These are phyloP conservation scores for Balansia obtecta DNA, from an alignment of 2,329 filamentous ascomycete species.

Conservation along the genomic window DNA sequence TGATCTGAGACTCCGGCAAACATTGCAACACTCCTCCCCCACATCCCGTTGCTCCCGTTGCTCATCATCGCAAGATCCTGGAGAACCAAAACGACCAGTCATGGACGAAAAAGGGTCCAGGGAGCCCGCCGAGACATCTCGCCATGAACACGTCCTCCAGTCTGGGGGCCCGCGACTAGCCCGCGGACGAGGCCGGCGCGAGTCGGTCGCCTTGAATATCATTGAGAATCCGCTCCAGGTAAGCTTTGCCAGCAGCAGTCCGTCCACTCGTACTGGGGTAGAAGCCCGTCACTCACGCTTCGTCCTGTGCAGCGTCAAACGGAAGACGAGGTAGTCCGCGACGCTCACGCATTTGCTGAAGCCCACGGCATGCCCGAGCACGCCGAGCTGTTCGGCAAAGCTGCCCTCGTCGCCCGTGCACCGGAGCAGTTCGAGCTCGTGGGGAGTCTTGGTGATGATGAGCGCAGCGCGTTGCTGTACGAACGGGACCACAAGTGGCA, in stretches of 20 bases:
- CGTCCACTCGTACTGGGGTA: neutral
- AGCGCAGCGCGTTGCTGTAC: conserved; percentile 21
- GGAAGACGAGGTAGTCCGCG: conserved; percentile 11
- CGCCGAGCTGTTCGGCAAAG: conserved; percentile 23
- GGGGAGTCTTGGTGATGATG: conserved; percentile 12
- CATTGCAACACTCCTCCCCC: neutral
- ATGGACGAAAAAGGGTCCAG: conserved; percentile 9
- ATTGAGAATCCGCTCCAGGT: conserved; percentile 21
- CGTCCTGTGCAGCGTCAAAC: conserved; percentile 13
- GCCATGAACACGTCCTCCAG: conserved; percentile 6
- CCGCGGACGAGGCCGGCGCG: conserved; percentile 8
- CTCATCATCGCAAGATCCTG: neutral
- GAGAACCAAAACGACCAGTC: neutral
- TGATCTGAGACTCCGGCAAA: neutral
- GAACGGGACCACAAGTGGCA: conserved; percentile 46
- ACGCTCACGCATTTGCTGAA: conserved; percentile 36
- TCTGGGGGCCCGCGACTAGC: neutral
- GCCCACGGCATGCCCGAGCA: conserved; percentile 33
- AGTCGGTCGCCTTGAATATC: conserved; percentile 18
- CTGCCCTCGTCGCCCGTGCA: conserved; percentile 17
- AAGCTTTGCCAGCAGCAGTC: neutral
- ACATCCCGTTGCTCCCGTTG: neutral
- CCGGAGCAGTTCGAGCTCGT: conserved; percentile 11
- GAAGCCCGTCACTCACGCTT: neutral
- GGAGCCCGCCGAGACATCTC: conserved; percentile 4